These are phyloP conservation scores for Fragaria nilgerrensis DNA, from an alignment of 306 rosid species.

Conservation along the genomic window DNA sequence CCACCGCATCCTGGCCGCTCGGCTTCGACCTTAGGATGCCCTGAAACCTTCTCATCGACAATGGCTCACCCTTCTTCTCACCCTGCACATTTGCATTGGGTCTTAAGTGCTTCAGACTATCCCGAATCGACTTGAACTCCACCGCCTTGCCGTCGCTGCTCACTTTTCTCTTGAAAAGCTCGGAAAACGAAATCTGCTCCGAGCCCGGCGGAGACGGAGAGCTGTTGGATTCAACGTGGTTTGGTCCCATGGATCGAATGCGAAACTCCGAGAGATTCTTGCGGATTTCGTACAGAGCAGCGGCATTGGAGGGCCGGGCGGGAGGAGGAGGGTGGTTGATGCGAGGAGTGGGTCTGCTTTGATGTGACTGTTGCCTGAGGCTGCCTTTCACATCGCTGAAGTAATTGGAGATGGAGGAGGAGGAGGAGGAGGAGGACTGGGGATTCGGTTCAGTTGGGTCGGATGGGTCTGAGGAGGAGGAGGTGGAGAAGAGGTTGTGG, in stretches of 20 bases:
- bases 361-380: slow-evolving; percentile 31
- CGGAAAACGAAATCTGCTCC: slow-evolving; percentile 33
- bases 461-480: slow-evolving; percentile 16
- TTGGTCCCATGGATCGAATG: slow-evolving; percentile 14
- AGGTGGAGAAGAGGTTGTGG: slow-evolving; percentile 44
- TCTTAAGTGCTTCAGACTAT: slow-evolving; percentile 18
- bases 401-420: slow-evolving; percentile 24
- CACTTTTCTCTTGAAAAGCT: slow-evolving; percentile 20
- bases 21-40: slow-evolving; percentile 16
- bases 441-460: slow-evolving; percentile 27
- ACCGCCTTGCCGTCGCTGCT: not conserved
- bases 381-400: slow-evolving; percentile 38
- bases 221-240: not conserved
- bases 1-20: not conserved
- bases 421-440: slow-evolving; percentile 7
- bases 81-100: not conserved
- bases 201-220: not conserved
- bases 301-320: slow-evolving; percentile 11
- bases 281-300: slow-evolving; percentile 31
- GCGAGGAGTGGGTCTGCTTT: slow-evolving; percentile 8
- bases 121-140: slow-evolving; percentile 20
- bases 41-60: slow-evolving; percentile 1
- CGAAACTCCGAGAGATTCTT: slow-evolving; percentile 42
- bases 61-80: slow-evolving; percentile 7
- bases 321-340: not conserved